Base-by-base conservation (phyloP, 495 filamentous ascomycete species). In the Trichoderma erinaceum region DNA sequence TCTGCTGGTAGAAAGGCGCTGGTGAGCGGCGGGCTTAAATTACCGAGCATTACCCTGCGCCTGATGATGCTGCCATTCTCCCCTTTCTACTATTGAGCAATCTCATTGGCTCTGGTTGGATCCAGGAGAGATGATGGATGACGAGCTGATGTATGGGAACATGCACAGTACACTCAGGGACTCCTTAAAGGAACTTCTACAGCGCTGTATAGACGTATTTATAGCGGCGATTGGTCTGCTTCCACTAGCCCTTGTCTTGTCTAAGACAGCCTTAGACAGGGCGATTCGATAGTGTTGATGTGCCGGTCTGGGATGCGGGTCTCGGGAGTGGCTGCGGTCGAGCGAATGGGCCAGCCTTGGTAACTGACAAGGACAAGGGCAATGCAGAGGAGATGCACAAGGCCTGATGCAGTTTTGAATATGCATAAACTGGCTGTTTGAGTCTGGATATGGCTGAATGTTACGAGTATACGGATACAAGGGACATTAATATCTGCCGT, bases 231-330 rank as follows among this genome's bases (percentile, higher is more conserved):
- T 38, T 38, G 48, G 18, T n/a, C 48, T 10, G 48, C 48, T n/a
- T 5, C 48, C 18, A 52, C 21, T 52, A 52, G 48, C 48, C 48
- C 48, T 52, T 52, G 48, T 46, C 48, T 52, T 52, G 48, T 46
- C 43, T 46, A 18, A 15, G 66, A 71, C 23, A 27, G 48, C 12
- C 43, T 46, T 4, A 15, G 66, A 71, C 23, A 27, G 8, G 52
- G 16, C 18, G 11, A 70, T 70, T 67, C 66, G 70, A 56, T 29
- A 41, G 41, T 63, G 32, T 8, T 29, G 35, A 21, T n/a, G 25
- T n/a, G 27, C 48, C 23, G 56, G 56, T 18, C 23, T 15, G 56
- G 56, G 56, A 61, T 61, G 56, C 27, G 56, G 56, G 56, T 61
- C 56, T 56, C 56, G 56, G 56, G 27, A 61, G 56, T 61, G 56